Evolutionary conservation across 257 asterid genomes (phyloP).

Genomic region (Thymus mandschuricus): DNA sequence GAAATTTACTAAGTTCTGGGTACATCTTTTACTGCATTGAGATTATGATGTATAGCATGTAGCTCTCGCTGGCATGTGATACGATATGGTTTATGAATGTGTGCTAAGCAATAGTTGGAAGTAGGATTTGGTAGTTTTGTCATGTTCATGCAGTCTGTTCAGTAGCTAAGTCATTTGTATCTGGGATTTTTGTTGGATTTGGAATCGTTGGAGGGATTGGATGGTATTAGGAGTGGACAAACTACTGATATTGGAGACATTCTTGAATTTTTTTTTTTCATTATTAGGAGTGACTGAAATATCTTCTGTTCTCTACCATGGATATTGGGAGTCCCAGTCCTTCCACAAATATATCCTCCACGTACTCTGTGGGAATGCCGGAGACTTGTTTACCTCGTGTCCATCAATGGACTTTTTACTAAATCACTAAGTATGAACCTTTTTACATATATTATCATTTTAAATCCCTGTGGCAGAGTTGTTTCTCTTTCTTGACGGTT

Average conservation of each 20-base stretch:
- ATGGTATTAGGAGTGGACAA: neutral
- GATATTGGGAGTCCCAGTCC: neutral
- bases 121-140: conserved; percentile 5
- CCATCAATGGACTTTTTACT: neutral
- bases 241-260: neutral
- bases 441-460: neutral
- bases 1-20: conserved; percentile 4
- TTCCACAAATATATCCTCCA: neutral
- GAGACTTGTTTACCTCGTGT: neutral
- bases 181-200: conserved; percentile 14
- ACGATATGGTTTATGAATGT: neutral
- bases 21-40: neutral
- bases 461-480: neutral
- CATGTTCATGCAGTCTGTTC: neutral
- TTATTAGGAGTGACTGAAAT: neutral
- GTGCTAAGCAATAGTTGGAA: neutral
- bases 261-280: neutral
- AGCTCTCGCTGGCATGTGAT: conserved; percentile 18
- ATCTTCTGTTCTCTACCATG: neutral
- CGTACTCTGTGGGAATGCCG: neutral
- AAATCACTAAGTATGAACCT: neutral
- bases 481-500: neutral
- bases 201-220: conserved; percentile 20
- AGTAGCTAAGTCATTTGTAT: neutral
- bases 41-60: neutral